A percentile compares a stretch with the other conserved stretches of the same genome.
These are phyloP conservation scores for Orbilia javanica DNA, from an alignment of 2,329 filamentous ascomycete genomes.

Conservation along the genomic window DNA sequence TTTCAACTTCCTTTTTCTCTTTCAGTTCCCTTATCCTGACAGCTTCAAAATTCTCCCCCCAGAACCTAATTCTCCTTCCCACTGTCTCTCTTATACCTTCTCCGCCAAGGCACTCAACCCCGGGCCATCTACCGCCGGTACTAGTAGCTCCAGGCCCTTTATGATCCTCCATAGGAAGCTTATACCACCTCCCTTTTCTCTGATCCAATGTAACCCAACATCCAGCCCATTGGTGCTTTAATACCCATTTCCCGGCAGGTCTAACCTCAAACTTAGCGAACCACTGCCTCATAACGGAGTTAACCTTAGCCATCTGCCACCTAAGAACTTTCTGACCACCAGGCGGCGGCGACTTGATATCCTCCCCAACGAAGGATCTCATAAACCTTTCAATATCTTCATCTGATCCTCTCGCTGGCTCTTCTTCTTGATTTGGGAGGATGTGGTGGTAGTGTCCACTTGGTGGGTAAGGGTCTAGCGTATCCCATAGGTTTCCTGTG, in stretches of 20 bases:
- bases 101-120: not conserved
- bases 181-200: conserved; percentile 24
- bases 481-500: not conserved
- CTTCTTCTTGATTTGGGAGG: not conserved
- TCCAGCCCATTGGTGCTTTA: not conserved
- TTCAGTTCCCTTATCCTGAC: not conserved
- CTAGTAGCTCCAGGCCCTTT: not conserved
- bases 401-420: not conserved
- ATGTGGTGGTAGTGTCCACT: not conserved
- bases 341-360: not conserved
- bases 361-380: not conserved
- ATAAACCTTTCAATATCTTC: not conserved
- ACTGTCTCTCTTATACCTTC: conserved; percentile 2
- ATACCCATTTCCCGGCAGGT: conserved; percentile 8
- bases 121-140: conserved; percentile 2
- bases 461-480: not conserved
- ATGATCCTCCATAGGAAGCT: conserved; percentile 5
- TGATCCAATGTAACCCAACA: conserved; percentile 2
- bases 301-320: not conserved
- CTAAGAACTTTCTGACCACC: not conserved
- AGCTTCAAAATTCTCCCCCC: conserved; percentile 21
- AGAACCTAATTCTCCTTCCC: conserved; percentile 14
- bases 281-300: not conserved
- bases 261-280: not conserved
- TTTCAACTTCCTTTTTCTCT: not conserved